Percentiles rank a stretch among this genome's conserved stretches.
These are phyloP conservation scores for Artemisia annua DNA, from an alignment of 129 eudicot genomes.

Conservation along the genomic window DNA sequence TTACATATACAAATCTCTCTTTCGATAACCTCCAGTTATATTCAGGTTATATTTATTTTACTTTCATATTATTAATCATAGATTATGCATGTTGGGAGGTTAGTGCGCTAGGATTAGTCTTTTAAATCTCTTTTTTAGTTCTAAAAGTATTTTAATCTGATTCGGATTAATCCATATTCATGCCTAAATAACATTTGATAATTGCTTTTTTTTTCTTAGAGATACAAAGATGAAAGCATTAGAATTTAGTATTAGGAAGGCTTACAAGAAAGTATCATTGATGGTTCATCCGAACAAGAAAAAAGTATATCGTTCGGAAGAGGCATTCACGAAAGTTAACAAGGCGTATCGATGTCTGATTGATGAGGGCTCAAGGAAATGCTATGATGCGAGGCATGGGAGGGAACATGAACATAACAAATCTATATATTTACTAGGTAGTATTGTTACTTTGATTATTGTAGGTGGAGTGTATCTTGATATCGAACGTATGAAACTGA, in stretches of 20 bases:
- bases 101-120: too few species aligned
- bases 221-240: too few species aligned
- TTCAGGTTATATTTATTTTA: too few species aligned
- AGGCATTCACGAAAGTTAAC: constrained; percentile 86
- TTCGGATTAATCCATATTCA: too few species aligned
- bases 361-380: constrained; percentile 67
- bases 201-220: too few species aligned
- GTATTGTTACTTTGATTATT: constrained; percentile 71
- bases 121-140: too few species aligned
- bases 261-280: constrained; percentile 78
- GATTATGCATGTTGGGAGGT: too few species aligned
- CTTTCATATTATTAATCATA: too few species aligned
- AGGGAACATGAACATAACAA: constrained; percentile 50
- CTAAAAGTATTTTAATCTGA: too few species aligned
- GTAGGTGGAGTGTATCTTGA: constrained; percentile 80
- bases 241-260: constrained; percentile 50
- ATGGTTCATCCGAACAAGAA: constrained; percentile 98
- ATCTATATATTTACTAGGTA: constrained; percentile 27
- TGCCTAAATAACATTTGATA: too few species aligned
- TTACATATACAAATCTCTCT: too few species aligned
- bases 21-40: too few species aligned
- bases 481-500: constrained; percentile 56
- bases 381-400: constrained; percentile 75
- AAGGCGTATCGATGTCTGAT: constrained; percentile 91
- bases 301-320: constrained; percentile 90